A percentile compares a stretch with the other conserved stretches of the same genome.
Evolutionary conservation across 2,329 filamentous ascomycete genomes (phyloP).

Genomic region (Plectosphaerella plurivora): DNA sequence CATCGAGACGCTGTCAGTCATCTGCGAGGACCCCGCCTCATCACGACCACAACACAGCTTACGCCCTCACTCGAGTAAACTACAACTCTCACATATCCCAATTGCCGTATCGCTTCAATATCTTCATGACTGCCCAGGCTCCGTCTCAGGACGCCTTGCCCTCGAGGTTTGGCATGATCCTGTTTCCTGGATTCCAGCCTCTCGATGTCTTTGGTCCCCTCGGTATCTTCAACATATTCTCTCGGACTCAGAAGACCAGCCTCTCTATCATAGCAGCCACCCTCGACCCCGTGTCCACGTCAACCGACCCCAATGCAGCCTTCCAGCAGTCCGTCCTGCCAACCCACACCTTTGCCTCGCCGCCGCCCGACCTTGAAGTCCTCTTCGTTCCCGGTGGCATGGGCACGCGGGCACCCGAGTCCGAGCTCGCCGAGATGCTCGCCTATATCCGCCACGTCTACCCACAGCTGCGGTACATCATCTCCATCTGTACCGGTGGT

Average conservation of each 20-base stretch:
- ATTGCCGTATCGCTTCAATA: too few relatives aligned
- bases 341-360: conserved; percentile 47
- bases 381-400: conserved; percentile 62
- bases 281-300: conserved; percentile 34
- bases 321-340: conserved; percentile 31
- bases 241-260: conserved; percentile 20
- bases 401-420: conserved; percentile 34
- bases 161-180: conserved; percentile 13
- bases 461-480: conserved; percentile 45
- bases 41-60: too few relatives aligned
- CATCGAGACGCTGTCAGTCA: too few relatives aligned
- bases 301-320: conserved; percentile 22
- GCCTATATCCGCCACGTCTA: conserved; percentile 35
- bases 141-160: conserved; percentile 1
- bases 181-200: conserved; percentile 14
- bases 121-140: background rate
- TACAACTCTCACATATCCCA: too few relatives aligned
- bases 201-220: conserved; percentile 16
- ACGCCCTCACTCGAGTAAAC: too few relatives aligned
- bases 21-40: too few relatives aligned
- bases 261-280: conserved; percentile 36
- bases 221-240: conserved; percentile 14
- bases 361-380: conserved; percentile 53
- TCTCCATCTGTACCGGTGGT: conserved; percentile 65
- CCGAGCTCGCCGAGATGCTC: conserved; percentile 22